Base-by-base conservation (phyloP, 371 early-diverging fungal genomes). In the Mortierella sp. region DNA sequence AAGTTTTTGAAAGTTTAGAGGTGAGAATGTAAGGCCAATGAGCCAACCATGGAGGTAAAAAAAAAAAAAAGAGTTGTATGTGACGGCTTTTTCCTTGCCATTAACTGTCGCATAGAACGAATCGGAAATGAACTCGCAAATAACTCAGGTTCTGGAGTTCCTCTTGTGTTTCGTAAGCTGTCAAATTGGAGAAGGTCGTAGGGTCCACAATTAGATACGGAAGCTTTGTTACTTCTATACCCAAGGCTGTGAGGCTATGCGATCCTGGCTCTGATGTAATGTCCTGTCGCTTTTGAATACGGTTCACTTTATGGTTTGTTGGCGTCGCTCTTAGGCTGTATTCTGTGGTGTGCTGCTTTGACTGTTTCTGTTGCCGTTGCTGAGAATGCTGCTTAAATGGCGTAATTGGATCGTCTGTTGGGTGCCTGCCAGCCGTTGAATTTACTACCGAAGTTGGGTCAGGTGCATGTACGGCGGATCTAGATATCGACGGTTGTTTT, bases 41-140 rank as follows among this genome's bases (percentile, higher is more conserved):
- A 12, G 26, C 9, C 26, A 29, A 12, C 23, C 29, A 15, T 55
- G 8, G 7, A n/a, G 29, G 3, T 28, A 15, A 7, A 55, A n/a
- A 55, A 55, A 29, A 17, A 55, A 53, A 54, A 61, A 55, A 45
- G 10, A 19, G 34, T 8, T 17, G 22, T 57, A 61, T 31, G 57
- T 47, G 35, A 19, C 28, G 28, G 23, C 23, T 26, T 40, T 47
- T 15, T 61, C 3, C 31, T 19, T 26, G 12, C 23, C 49, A 4
- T 35, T 15, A 67, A 43, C 47, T 51, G 26, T 71, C 77, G 59
- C 72, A 72, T 9, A 72, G 53, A 2, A 73, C 74, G 42, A 72
- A 78, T 6, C 73, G 73, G 49, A 78, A 72, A 45, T 79, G 67
- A 23, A 70, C 66, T 15, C 31, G 45, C 19, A 73, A 61, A n/a